Evolutionary conservation across 164 flowering plant species (phyloP).

Genomic region (Tinospora cordifolia): DNA sequence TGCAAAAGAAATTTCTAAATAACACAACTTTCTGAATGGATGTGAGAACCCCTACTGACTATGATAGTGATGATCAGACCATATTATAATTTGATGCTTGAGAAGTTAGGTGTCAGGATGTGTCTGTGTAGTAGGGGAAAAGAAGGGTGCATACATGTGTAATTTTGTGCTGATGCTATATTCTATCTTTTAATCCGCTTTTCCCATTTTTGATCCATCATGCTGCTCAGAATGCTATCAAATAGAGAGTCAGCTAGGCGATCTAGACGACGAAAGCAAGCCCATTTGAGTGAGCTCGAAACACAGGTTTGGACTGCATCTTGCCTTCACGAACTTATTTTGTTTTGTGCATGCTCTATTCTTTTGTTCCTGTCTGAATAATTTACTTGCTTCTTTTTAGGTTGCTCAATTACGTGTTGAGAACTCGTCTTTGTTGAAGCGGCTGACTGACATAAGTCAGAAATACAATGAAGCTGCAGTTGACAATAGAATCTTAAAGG

Average conservation of each 20-base stretch:
- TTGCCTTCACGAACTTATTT: background rate
- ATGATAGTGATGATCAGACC: too few species aligned
- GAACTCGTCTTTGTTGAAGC: slow-evolving; percentile 65
- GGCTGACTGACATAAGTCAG: slow-evolving; percentile 60
- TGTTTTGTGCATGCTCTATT: background rate
- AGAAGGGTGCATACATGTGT: too few species aligned
- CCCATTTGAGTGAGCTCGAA: slow-evolving; percentile 86
- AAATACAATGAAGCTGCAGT: slow-evolving; percentile 87
- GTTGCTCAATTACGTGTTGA: slow-evolving; percentile 73
- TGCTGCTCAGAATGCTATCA: slow-evolving; percentile 73
- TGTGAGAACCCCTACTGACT: too few species aligned
- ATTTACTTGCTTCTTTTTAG: slow-evolving; percentile 25
- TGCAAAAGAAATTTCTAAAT: too few species aligned
- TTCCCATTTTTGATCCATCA: slow-evolving; percentile 5
- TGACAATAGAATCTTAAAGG: slow-evolving; percentile 92
- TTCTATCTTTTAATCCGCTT: background rate
- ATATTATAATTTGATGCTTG: too few species aligned
- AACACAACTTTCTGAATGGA: too few species aligned
- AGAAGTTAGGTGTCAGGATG: too few species aligned
- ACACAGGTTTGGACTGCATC: slow-evolving; percentile 45
- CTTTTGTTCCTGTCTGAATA: background rate
- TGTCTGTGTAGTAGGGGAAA: background rate
- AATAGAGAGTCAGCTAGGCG: slow-evolving; percentile 96
- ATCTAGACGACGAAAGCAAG: slow-evolving; percentile 94
- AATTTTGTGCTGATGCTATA: background rate